Evolutionary conservation across 352 stramenopile species (phyloP), one percentile per base, ranked within the genome.

Genomic region (Pythium plurisporium): DNA sequence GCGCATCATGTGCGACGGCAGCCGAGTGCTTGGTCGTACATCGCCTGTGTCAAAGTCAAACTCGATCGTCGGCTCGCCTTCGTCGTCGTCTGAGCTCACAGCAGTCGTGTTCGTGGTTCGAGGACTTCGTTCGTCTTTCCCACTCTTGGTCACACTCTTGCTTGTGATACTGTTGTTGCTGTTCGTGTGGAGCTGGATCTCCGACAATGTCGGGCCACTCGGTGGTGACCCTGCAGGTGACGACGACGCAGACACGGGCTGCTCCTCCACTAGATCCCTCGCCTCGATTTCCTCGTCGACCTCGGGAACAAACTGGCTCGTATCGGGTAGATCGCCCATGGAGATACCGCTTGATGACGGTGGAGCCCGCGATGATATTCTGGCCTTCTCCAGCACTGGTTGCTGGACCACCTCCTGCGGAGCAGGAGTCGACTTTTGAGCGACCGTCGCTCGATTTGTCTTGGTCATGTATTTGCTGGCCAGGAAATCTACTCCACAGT

Each of bases 31-130:
- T 1, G 49, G 40, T 9, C 62, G 46, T 2, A 69, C 55, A 14
- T 64, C 54, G 12, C 48, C 38, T 7, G 62, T 64, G 15, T 69
- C 62, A 36, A 69, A 69, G 42, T 69, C 62, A 46, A 69, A 69
- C 55, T 69, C 62, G 22, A 69, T 40, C 5, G 60, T 68, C 22
- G 29, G 22, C 5, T 50, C 57, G 14, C 33, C 45, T 2, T 31
- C 26, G 6, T 59, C 42, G 12, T 64, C 61, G 2, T 68, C 43
- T 6, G 62, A 64, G 34, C 55, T 64, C 26, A 10, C 22, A 5
- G 62, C 46, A 5, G 62, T 69, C 11, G 54, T 69, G 22, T 59
- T 64, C 9, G 62, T 69, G 41, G 62, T 69, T 4, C 62, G 62
- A 26, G 62, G 54, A 61, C 62, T 69, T 23, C 62, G 42, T n/a